Evolutionary conservation across 1,139 yeast genomes (phyloP).

Genomic region (Taphrina populina): DNA sequence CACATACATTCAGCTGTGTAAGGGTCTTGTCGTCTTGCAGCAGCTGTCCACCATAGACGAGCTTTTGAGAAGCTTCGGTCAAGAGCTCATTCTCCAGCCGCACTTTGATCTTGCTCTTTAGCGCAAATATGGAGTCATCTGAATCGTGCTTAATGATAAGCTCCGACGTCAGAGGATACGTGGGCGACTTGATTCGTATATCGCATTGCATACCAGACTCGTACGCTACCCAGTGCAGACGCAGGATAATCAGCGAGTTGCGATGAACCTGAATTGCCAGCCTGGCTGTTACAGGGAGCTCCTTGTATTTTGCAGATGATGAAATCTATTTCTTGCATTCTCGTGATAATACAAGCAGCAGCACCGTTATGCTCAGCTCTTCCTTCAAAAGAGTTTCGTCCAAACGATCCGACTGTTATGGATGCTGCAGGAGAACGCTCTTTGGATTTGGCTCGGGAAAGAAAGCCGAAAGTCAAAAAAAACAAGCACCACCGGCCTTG

Average conservation of each 20-base stretch:
- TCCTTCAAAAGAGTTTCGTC: not conserved
- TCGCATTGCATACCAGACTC: slow-evolving; percentile 26
- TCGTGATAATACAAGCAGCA: too few relatives aligned
- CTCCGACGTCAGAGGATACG: slow-evolving; percentile 23
- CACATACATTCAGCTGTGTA: slow-evolving; percentile 89
- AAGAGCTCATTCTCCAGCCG: slow-evolving; percentile 81
- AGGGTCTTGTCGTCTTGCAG: slow-evolving; percentile 99
- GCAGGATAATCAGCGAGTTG: too few relatives aligned
- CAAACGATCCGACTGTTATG: not conserved
- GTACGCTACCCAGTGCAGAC: too few relatives aligned
- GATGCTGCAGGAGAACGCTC: slow-evolving; percentile 14
- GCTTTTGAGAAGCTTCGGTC: slow-evolving; percentile 99
- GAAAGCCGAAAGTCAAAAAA: not conserved
- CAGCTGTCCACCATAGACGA: slow-evolving; percentile 99
- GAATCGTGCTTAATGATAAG: slow-evolving; percentile 67
- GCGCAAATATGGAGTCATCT: slow-evolving; percentile 98
- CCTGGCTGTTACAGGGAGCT: too few relatives aligned
- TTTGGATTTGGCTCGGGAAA: slow-evolving; percentile 24
- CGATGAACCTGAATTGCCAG: too few relatives aligned
- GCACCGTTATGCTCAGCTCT: slow-evolving; percentile 4
- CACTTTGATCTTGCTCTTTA: slow-evolving; percentile 96
- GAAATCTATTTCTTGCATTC: too few relatives aligned
- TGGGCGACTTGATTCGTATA: slow-evolving; percentile 26
- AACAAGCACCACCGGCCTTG: not conserved
- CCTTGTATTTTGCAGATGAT: too few relatives aligned